Conservation (phyloP, 805 yeast species). For the Kockiozyma suomiensis region DNA sequence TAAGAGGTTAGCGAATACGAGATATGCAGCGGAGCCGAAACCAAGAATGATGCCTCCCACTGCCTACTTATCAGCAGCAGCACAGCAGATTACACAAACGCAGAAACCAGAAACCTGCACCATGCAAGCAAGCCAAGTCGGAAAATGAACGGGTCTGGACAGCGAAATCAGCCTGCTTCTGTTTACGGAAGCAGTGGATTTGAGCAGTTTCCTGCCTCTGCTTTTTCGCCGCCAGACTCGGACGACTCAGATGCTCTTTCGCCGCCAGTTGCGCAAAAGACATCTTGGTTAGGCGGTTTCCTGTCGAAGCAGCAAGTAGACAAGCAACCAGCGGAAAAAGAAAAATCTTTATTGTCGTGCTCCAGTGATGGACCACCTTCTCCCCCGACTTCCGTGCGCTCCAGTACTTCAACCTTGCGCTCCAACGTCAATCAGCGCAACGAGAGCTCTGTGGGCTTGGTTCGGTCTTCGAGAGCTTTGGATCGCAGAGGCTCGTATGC, state of each 20-base stretch:
- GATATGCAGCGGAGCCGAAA: slow-evolving; percentile 1
- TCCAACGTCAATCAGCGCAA: slow-evolving; percentile 23
- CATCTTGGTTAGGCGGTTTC: slow-evolving; percentile 22
- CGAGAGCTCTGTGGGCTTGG: slow-evolving; percentile 11
- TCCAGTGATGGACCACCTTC: slow-evolving; percentile 29
- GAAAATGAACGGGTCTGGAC: slow-evolving; percentile 2
- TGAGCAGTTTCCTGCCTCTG: slow-evolving; percentile 29
- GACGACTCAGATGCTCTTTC: slow-evolving; percentile 22
- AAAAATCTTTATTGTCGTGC: neutral
- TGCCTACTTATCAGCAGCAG: neutral
- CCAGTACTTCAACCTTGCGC: slow-evolving; percentile 29
- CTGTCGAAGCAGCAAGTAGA: slow-evolving; percentile 19
- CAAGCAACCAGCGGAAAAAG: slow-evolving; percentile 1
- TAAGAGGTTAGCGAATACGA: slow-evolving; percentile 12
- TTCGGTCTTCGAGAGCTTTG: slow-evolving; percentile 15
- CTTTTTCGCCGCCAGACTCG: slow-evolving; percentile 33
- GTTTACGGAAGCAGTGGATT: slow-evolving; percentile 5
- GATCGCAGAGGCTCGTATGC: slow-evolving; percentile 7
- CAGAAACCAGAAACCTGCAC: neutral
- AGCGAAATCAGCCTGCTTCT: neutral
- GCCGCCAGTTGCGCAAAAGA: slow-evolving; percentile 13
- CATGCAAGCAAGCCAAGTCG: neutral
- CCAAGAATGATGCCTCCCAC: neutral
- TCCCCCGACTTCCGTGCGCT: slow-evolving; percentile 31
- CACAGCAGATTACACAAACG: neutral